Evolutionary conservation across 2,329 filamentous ascomycete genomes (phyloP).

Genomic region (Cercospora citrullina): DNA sequence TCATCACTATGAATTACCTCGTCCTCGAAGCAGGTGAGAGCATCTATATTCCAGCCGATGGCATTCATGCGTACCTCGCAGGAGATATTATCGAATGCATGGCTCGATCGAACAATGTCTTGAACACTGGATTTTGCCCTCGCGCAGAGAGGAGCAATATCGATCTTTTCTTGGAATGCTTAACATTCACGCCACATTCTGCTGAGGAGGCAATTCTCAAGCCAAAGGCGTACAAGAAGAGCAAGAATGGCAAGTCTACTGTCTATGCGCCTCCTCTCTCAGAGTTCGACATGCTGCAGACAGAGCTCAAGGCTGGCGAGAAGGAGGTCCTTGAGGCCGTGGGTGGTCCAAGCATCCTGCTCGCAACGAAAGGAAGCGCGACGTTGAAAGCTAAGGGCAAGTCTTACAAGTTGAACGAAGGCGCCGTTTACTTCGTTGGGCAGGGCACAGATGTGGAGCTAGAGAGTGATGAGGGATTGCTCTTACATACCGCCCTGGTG

Average conservation of each 20-base stretch:
- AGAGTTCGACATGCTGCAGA: conserved; percentile 70
- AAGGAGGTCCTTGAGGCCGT: conserved; percentile 58
- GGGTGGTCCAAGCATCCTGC: conserved; percentile 62
- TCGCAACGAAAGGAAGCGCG: conserved; percentile 62
- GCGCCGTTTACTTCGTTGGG: conserved; percentile 67
- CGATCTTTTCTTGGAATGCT: conserved; percentile 61
- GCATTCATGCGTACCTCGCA: conserved; percentile 70
- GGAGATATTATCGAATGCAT: conserved; percentile 79
- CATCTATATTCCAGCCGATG: conserved; percentile 70
- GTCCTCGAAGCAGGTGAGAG: conserved; percentile 64
- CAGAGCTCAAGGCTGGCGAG: conserved; percentile 58
- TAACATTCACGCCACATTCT: conserved; percentile 65
- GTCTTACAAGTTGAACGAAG: conserved; percentile 58
- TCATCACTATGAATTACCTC: conserved; percentile 74
- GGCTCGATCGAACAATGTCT: conserved; percentile 74
- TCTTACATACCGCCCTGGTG: conserved; percentile 52
- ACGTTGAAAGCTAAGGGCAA: conserved; percentile 56
- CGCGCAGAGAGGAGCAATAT: conserved; percentile 62
- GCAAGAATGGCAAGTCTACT: conserved; percentile 60
- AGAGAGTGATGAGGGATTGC: conserved; percentile 44
- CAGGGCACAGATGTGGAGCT: conserved; percentile 55
- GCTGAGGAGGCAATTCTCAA: conserved; percentile 58
- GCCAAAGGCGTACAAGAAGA: conserved; percentile 51
- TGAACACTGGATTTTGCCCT: conserved; percentile 74
- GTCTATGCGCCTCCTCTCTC: conserved; percentile 67